phyloP scores from a whole-genome alignment of 2,329 filamentous ascomycete species.

The Alternaria ventricosa region DNA sequence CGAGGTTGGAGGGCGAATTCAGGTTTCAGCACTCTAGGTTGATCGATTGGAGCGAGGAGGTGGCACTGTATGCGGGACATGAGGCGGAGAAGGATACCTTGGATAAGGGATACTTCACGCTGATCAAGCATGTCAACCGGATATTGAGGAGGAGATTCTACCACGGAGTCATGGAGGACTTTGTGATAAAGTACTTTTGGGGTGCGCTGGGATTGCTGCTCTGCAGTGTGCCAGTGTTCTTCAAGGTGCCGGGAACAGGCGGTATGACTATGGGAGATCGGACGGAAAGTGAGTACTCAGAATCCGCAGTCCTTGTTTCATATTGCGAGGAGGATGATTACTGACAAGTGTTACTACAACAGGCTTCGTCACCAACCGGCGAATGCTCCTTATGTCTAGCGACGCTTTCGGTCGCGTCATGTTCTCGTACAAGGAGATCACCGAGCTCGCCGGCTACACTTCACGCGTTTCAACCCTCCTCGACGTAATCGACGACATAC shows the following conservation, averaged over 20 bases:
- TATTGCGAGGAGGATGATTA: background rate
- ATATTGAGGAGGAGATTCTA: constrained; percentile 90
- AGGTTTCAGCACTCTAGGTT: constrained; percentile 91
- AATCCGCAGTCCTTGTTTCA: background rate
- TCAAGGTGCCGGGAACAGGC: constrained; percentile 76
- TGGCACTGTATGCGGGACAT: constrained; percentile 90
- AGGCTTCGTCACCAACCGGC: constrained; percentile 90
- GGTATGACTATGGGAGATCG: constrained; percentile 70
- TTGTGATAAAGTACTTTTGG: constrained; percentile 99
- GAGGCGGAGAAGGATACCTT: constrained; percentile 94
- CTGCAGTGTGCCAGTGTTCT: constrained; percentile 94
- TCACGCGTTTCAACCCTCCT: constrained; percentile 88
- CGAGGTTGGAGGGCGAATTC: constrained; percentile 92
- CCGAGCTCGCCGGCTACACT: constrained; percentile 93
- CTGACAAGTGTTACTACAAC: constrained; percentile 12
- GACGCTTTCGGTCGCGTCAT: constrained; percentile 64
- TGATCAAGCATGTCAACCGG: constrained; percentile 98
- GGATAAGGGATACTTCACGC: constrained; percentile 97
- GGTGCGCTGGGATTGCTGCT: constrained; percentile 88
- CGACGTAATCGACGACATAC: constrained; percentile 93
- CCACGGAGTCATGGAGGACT: constrained; percentile 99
- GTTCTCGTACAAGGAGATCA: constrained; percentile 75
- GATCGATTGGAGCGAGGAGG: constrained; percentile 95
- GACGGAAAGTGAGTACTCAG: constrained; percentile 60
- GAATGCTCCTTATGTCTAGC: constrained; percentile 89